Base-by-base conservation (phyloP, 139 green algal genomes). In the Eudorina sp. region DNA sequence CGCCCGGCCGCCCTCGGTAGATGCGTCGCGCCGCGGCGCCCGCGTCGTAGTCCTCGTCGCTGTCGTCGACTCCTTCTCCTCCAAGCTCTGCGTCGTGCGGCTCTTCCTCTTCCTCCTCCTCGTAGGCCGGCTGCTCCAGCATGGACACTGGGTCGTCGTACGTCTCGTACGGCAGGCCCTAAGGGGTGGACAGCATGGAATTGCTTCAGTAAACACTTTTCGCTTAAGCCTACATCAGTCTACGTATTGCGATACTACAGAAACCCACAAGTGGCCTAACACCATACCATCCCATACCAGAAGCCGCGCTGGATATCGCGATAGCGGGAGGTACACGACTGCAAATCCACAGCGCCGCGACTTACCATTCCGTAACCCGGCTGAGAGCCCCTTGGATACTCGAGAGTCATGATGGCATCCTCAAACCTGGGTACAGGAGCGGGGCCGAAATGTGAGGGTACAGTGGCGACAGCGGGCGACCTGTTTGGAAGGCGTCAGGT, bases 11-110 rank as follows among this genome's bases (percentile, higher is more conserved):
- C 5, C 45, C 73, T 11, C 73, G 38, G 53, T 41, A 72, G 8
- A 29, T 55, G 40, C 66, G 64, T 1, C 82, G n/a, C 29, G 34
- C 62, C 4, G 27, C 62, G 8, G 21, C 62, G 3, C 62, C 82
- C 8, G 45, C 73, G 27, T 53, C 82, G 64, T 88, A 79, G 31
- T 79, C 82, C 46, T 88, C 64, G 21, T 79, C 82, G 21, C 64
- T 88, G 62, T 88, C 66, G 31, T 79, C 82, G 0, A 4, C 62
- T 3, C 16, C 62, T 4, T 60, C 38, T 6, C 38, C 38, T 6
- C 38, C 78, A 9, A 60, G 27, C 3, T 58, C 79, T 7, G 45
- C 45, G 3, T 79, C 62, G 19, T 34, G 13, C 45, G 4, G 41
- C 0, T 88, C 82, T 19, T 45, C 45, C 53, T 76, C 58, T 19